Base-by-base conservation (phyloP, 306 rosid genomes). In the Castanospermum australe region DNA sequence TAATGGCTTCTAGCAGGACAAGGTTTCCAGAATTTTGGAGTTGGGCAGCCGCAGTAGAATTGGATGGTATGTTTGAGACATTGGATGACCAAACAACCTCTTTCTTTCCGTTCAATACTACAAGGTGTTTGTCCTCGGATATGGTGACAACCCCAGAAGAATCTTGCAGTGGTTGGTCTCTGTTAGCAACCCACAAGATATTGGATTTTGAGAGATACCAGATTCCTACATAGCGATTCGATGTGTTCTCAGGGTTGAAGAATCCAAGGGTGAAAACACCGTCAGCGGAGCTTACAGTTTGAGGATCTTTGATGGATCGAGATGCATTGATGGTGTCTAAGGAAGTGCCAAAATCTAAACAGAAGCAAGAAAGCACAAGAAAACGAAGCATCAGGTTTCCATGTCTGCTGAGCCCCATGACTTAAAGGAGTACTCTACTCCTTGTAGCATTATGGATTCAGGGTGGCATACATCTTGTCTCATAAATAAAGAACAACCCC, bases 131-230 rank as follows among this genome's bases (percentile, higher is more conserved):
- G 36, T 35, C 52, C 38, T 59, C 22, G 33, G 75, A 25, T 10
- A 78, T 62, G 2, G 45, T 52, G 14, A 85, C 42, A 42, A 60
- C 42, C 0, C 81, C 86, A 35, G n/a, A 39, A 1, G 3, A 1
- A 28, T 28, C 3, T 28, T 28, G 32, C 28, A 81, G 44, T 0
- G 85, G 75, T 8, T 39, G 33, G 8, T 77, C 67, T 73, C 67
- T 82, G 36, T 68, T 82, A 25, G 80, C 84, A 5, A 82, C 71
- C 86, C 86, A 85, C 2, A 78, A 48, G 45, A 61, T 22, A n/a
- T 1, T 1, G 6, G 62, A 20, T 55, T 55, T 0, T 6, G 30
- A 6, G 13, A 55, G 2, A 47, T 73, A 77, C 86, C 86, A 81
- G 2, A 85, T 32, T 6, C 81, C 86, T 7, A 78, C 70, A 2